These are phyloP conservation scores for Penicillium subrubescens DNA, from an alignment of 495 filamentous ascomycete genomes.

Conservation along the genomic window DNA sequence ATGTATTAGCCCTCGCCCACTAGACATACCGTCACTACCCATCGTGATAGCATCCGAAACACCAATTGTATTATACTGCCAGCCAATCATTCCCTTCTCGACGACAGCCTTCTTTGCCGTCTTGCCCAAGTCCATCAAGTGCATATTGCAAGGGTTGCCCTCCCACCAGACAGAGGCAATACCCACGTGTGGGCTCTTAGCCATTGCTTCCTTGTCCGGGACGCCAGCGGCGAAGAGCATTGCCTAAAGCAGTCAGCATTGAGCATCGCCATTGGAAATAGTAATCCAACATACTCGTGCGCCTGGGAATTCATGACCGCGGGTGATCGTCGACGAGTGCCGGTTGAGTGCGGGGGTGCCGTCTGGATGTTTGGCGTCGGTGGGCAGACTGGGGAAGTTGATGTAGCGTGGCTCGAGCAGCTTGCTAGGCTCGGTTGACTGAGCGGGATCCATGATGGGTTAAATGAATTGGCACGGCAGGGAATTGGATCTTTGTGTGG, in stretches of 20 bases:
- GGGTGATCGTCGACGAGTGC: slow-evolving; percentile 71
- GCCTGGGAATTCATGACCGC: slow-evolving; percentile 88
- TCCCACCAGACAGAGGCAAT: slow-evolving; percentile 96
- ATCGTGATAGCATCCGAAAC: slow-evolving; percentile 96
- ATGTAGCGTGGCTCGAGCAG: slow-evolving; percentile 58
- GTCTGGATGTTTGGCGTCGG: slow-evolving; percentile 57
- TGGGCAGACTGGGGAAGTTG: slow-evolving; percentile 61
- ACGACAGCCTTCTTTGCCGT: slow-evolving; percentile 82
- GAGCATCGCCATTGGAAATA: background rate
- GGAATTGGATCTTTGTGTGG: background rate
- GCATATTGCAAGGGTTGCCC: slow-evolving; percentile 86
- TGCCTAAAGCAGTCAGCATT: slow-evolving; percentile 54
- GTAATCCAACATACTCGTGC: slow-evolving; percentile 65
- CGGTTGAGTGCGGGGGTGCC: slow-evolving; percentile 68
- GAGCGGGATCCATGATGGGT: slow-evolving; percentile 29
- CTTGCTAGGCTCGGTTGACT: slow-evolving; percentile 24
- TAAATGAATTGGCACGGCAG: background rate
- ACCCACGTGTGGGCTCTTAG: slow-evolving; percentile 87
- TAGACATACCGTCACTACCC: slow-evolving; percentile 79
- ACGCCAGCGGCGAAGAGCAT: slow-evolving; percentile 97
- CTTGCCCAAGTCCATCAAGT: slow-evolving; percentile 81
- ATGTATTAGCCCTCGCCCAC: too few relatives aligned
- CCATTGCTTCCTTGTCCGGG: slow-evolving; percentile 81
- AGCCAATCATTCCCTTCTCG: slow-evolving; percentile 86
- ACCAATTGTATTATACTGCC: slow-evolving; percentile 93